phyloP scores from a whole-genome alignment of 2,329 filamentous ascomycete species.

The Colletotrichum abscissum region DNA sequence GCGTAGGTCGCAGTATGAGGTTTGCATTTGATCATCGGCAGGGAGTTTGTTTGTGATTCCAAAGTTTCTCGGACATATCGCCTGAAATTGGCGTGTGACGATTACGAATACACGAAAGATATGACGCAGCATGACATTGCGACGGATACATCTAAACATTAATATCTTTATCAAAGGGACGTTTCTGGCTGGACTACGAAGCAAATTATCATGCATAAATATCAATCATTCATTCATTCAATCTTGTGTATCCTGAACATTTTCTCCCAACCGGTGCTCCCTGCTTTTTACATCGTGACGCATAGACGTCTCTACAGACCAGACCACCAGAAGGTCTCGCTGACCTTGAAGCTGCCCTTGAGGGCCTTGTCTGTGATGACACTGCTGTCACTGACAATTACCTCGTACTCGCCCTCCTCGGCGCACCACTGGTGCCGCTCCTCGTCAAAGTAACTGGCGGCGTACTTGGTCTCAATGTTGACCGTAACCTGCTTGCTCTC shows the following conservation, averaged over 20 bases:
- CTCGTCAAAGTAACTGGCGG: slow-evolving; percentile 78
- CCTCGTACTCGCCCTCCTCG: slow-evolving; percentile 73
- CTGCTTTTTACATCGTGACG: background rate
- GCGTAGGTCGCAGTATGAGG: background rate
- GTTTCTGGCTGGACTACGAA: background rate
- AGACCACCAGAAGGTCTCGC: slow-evolving; percentile 74
- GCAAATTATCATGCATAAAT: background rate
- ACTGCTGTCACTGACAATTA: slow-evolving; percentile 71
- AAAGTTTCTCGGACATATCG: background rate
- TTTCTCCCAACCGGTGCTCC: background rate
- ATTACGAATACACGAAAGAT: background rate
- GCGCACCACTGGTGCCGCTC: slow-evolving; percentile 72
- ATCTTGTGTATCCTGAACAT: background rate
- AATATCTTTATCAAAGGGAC: background rate
- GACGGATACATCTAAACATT: background rate
- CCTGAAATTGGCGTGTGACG: background rate
- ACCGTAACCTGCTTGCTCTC: slow-evolving; percentile 69
- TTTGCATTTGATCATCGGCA: background rate
- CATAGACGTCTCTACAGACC: slow-evolving; percentile 58
- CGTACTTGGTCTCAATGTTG: slow-evolving; percentile 70
- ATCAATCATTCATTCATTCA: slow-evolving; percentile 14
- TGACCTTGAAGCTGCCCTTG: slow-evolving; percentile 65
- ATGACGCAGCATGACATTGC: background rate
- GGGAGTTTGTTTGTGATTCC: background rate
- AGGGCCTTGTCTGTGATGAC: slow-evolving; percentile 59